Percentiles rank a stretch among this genome's conserved stretches.
These are phyloP conservation scores for Alnus glutinosa DNA, from an alignment of 306 rosid genomes.

Conservation along the genomic window DNA sequence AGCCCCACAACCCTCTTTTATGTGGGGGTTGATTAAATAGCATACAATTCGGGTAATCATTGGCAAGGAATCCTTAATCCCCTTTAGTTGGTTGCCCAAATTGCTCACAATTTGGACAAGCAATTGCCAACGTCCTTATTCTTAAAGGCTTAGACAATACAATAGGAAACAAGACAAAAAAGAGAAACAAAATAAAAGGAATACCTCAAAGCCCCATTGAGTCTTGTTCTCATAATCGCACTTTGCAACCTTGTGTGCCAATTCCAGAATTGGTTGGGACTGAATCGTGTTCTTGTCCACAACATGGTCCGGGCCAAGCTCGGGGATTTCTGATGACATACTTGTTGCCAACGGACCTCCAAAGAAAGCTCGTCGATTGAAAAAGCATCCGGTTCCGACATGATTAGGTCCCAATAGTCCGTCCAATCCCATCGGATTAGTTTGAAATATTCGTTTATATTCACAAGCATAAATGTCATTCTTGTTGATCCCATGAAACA, in stretches of 20 bases:
- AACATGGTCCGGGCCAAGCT: conserved; percentile 23
- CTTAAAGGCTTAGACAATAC: no score
- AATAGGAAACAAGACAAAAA: no score
- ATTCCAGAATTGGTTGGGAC: conserved; percentile 10
- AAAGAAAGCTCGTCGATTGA: conserved; percentile 36
- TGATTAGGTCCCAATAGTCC: conserved; percentile 36
- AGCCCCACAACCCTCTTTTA: no score
- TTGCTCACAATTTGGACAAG: no score
- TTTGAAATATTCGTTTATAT: background rate
- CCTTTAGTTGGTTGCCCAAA: no score
- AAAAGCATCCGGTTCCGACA: conserved; percentile 43
- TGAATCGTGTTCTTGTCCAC: conserved; percentile 29
- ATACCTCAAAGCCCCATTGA: conserved; percentile 52
- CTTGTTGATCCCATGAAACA: conserved; percentile 33
- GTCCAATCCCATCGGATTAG: conserved; percentile 33
- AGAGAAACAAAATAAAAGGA: background rate
- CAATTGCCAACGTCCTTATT: no score
- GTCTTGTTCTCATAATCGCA: conserved; percentile 37
- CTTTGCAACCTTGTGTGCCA: conserved; percentile 35
- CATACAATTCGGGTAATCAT: no score
- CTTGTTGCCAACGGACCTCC: conserved; percentile 34
- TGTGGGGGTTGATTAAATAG: no score
- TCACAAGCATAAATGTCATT: conserved; percentile 35
- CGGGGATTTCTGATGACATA: conserved; percentile 10
- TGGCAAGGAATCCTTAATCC: no score